Base-by-base conservation (phyloP, 495 filamentous ascomycete species). In the Collariella sp. region DNA sequence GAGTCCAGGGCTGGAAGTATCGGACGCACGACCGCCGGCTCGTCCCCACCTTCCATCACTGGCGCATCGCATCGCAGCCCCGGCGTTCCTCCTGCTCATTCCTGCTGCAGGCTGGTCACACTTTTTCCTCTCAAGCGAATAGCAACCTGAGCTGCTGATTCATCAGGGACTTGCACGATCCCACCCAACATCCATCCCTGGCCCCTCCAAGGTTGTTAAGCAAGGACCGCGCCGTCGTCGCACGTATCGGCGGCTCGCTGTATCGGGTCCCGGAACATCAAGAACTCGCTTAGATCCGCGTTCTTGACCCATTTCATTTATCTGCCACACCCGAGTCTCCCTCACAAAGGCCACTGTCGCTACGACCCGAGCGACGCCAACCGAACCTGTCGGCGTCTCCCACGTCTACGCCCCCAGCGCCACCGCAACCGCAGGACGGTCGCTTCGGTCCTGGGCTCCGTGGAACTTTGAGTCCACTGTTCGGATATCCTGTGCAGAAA, bases 101-200 rank as follows among this genome's bases (percentile, higher is more conserved):
- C 38, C 55, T 57, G 46, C 67, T 70, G 65, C 65, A 60, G 62
- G 56, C 65, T 64, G 58, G 60, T 67, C 65, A 63, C 63, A 62
- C 60, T 65, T 56, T 56, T 35, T 26, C 31, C 35, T 52, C 56
- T 10, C 13, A 26, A 41, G 41, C 38, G 12, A 13, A 29, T 5
- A 38, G 24, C 31, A 24, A 36, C 34, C 16, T 11, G 18, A 9
- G 10, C 18, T 24, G 56, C 59, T 63, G 59, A 62, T 67, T 64
- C 56, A 63, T 58, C 59, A 64, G 53, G 55, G 26, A 50, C 38
- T 48, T 36, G 33, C 47, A 57, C 51, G 52, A 57, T 50, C 34
- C 52, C 41, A 35, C 52, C 19, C n/a, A 18, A 18, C 16, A 40
- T 45, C 24, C 19, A 46, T 33, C 55, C 51, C 46, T 10, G 5